These are phyloP conservation scores for Penicillium sp. DNA, from an alignment of 2,329 filamentous ascomycete genomes.

Conservation along the genomic window DNA sequence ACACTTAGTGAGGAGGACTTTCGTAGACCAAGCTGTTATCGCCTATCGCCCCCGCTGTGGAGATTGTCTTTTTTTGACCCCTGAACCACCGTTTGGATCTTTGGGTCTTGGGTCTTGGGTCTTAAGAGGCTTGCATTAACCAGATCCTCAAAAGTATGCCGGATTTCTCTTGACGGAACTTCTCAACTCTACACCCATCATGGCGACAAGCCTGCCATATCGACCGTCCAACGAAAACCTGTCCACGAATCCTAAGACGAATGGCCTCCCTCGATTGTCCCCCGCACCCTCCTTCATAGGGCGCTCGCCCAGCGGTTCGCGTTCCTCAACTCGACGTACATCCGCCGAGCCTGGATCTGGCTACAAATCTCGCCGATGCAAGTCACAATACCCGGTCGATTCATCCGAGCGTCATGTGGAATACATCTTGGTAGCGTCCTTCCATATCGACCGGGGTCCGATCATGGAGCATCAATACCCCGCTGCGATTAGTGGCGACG, in stretches of 20 bases:
- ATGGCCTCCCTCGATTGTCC: constrained; percentile 55
- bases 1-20: background rate
- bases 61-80: constrained; percentile 27
- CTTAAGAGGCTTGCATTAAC: constrained; percentile 10
- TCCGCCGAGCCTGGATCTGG: constrained; percentile 45
- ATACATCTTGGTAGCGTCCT: constrained; percentile 95
- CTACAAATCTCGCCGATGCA: constrained; percentile 55
- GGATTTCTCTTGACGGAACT: constrained; percentile 17
- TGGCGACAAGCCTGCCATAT: constrained; percentile 39
- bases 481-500: constrained; percentile 89
- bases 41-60: constrained; percentile 28
- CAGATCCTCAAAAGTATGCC: constrained; percentile 11
- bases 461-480: constrained; percentile 99
- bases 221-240: constrained; percentile 48
- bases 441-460: constrained; percentile 92
- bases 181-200: constrained; percentile 23
- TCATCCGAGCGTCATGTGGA: constrained; percentile 90
- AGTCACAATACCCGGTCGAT: constrained; percentile 73
- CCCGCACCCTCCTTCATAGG: constrained; percentile 58
- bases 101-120: background rate
- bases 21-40: constrained; percentile 17
- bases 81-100: constrained; percentile 20
- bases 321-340: constrained; percentile 36
- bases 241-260: constrained; percentile 48
- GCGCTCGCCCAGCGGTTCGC: constrained; percentile 50